Percentiles rank a stretch among this genome's conserved stretches.
Evolutionary conservation across 306 rosid genomes (phyloP).

Genomic region (Quercus aquifolioides): DNA sequence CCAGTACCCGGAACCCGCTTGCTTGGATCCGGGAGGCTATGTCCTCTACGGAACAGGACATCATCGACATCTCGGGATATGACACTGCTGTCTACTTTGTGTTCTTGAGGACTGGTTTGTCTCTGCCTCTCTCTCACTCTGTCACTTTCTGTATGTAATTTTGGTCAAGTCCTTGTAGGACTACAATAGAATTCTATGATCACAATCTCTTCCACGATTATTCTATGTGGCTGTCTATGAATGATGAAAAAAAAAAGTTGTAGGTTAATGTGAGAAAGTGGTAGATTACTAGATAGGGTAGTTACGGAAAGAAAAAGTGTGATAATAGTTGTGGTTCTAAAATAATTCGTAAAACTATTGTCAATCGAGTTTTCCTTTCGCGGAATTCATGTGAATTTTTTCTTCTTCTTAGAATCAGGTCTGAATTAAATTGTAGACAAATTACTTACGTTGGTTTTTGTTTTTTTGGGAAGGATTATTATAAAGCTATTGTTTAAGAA

Average conservation of each 20-base stretch:
- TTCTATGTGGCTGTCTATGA: no score
- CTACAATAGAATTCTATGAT: no score
- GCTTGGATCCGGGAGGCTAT: conserved; percentile 78
- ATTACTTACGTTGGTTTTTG: neutral
- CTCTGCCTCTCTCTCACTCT: neutral
- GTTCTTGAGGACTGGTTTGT: conserved; percentile 72
- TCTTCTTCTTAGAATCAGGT: no score
- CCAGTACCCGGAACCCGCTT: conserved; percentile 57
- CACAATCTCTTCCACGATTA: no score
- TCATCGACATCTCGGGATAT: conserved; percentile 70
- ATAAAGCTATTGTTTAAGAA: neutral
- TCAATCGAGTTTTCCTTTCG: no score
- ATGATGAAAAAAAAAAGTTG: no score
- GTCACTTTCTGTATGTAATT: neutral
- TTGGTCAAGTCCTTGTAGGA: neutral
- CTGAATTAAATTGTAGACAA: no score
- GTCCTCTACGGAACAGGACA: conserved; percentile 62
- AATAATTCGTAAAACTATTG: neutral
- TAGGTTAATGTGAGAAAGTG: no score
- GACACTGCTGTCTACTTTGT: conserved; percentile 95
- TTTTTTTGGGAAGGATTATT: neutral
- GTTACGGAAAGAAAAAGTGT: no score
- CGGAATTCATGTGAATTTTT: no score
- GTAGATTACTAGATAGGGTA: no score
- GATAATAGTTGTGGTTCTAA: no score